Percentiles rank a stretch among this genome's conserved stretches.
phyloP scores from a whole-genome alignment of 140 eudicot species.

The Ambrosia hybrid region DNA sequence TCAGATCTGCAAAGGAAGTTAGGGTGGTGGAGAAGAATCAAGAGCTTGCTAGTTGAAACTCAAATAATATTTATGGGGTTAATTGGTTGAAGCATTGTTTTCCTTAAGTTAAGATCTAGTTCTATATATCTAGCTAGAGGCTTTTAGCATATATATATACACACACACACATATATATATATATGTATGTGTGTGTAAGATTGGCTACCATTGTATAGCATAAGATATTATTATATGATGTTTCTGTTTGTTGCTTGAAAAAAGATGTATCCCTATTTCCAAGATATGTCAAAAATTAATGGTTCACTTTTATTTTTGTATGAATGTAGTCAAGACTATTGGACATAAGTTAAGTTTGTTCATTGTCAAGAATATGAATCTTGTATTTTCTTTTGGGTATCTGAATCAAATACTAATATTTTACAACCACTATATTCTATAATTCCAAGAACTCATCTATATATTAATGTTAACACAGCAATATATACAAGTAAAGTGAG shows the following conservation, averaged over 20 bases:
- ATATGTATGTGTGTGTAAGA: constrained; percentile 12
- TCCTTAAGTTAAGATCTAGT: constrained; percentile 4
- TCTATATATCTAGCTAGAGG: constrained; percentile 18
- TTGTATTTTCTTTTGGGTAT: constrained; percentile 14
- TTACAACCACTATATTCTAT: background rate
- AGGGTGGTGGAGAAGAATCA: constrained; percentile 99
- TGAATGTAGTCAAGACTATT: constrained; percentile 10
- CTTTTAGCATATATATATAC: background rate
- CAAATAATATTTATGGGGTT: background rate
- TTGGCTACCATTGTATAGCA: background rate
- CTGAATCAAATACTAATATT: background rate
- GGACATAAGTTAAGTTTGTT: background rate
- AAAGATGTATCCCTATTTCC: constrained; percentile 9
- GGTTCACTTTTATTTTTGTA: background rate
- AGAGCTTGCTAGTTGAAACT: constrained; percentile 53
- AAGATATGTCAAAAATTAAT: background rate
- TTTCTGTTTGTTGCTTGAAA: background rate
- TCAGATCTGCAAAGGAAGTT: constrained; percentile 88
- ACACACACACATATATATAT: background rate
- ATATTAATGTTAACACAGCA: background rate
- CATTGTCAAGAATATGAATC: background rate
- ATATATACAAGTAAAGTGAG: no score
- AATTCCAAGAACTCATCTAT: background rate
- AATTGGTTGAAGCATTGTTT: background rate
- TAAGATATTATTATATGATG: constrained; percentile 1